Base-by-base conservation (phyloP, 164 flowering plant genomes). In the Vitis amurensis region DNA sequence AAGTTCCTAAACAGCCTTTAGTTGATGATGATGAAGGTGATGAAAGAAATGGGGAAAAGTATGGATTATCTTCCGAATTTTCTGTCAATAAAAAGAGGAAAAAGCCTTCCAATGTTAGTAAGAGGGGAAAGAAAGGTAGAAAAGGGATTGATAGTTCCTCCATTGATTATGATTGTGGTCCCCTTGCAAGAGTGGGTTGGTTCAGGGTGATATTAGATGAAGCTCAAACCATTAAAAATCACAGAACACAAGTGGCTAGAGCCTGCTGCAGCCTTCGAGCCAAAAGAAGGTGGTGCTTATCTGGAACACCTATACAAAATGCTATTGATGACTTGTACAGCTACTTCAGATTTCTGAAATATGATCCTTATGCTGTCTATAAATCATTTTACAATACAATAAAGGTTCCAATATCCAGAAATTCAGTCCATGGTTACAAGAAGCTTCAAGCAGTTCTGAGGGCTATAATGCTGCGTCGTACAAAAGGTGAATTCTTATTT, bases 241-340 rank as follows among this genome's bases (percentile, higher is more conserved):
- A 93, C 71, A 81, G 98, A 79, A 96, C 99, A 55, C 97, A 83
- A 77, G 93, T 93, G 55, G 97, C 99, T 70, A 86, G 95, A 84
- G 97, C 99, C 37, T 96, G 99, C 78, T 89, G 94, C 76, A 88
- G 97, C 66, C 97, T 96, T 73, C 84, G 95, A 73, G 98, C 99
- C 63, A 96, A 92, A 76, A 83, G 86, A 75, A 87, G 99, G 77
- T 96, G 99, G 99, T 96, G 99, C 77, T 83, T 96, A 73, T 93
- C 98, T 68, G 99, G 99, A 78, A 96, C 99, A 23, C 99, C 99
- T 14, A 91, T 96, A 77, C 99, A 93, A 61, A 96, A 96, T 84
- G 64, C 97, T 62, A 81, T 96, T 76, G 98, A 93, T 87, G 99
- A 96, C 75, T 72, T 96, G 68, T 96, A 82, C 80, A 96, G 99